Conservation (phyloP, 2,329 filamentous ascomycete genomes). For the Colletotrichum spinosum region DNA sequence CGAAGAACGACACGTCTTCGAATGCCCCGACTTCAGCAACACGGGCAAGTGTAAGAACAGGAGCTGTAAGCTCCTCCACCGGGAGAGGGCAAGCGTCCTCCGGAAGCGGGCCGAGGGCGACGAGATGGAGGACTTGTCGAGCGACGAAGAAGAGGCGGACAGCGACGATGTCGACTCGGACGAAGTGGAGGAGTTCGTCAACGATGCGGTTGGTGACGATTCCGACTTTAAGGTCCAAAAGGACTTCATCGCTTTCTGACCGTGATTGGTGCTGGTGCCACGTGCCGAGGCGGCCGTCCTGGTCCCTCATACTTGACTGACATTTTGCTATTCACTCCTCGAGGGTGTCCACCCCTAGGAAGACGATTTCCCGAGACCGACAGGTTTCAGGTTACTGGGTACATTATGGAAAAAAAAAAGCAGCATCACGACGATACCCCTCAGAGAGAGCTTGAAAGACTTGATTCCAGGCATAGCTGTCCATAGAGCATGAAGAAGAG, state of each 20-base stretch:
- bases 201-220: slow-evolving; percentile 64
- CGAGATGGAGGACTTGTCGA: slow-evolving; percentile 77
- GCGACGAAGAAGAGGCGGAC: slow-evolving; percentile 78
- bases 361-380: neutral
- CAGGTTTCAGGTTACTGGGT: slow-evolving; percentile 10
- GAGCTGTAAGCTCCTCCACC: slow-evolving; percentile 87
- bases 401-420: slow-evolving; percentile 18
- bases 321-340: slow-evolving; percentile 36
- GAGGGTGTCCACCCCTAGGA: slow-evolving; percentile 13
- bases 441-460: slow-evolving; percentile 20
- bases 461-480: slow-evolving; percentile 21
- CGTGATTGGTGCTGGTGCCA: slow-evolving; percentile 25
- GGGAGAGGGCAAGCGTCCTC: slow-evolving; percentile 84
- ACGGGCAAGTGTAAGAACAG: slow-evolving; percentile 84
- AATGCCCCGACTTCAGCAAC: slow-evolving; percentile 96
- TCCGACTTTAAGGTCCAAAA: slow-evolving; percentile 67
- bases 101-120: slow-evolving; percentile 71
- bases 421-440: slow-evolving; percentile 26
- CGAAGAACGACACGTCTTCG: slow-evolving; percentile 85
- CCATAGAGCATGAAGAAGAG: slow-evolving; percentile 30
- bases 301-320: slow-evolving; percentile 26
- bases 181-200: slow-evolving; percentile 74
- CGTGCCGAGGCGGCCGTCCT: slow-evolving; percentile 18
- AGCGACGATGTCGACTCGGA: slow-evolving; percentile 86
- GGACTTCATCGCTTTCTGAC: slow-evolving; percentile 66